A percentile compares a stretch with the other conserved stretches of the same genome.
phyloP scores from a whole-genome alignment of 73 alveolate genomes.

The Breviolum minutum region DNA sequence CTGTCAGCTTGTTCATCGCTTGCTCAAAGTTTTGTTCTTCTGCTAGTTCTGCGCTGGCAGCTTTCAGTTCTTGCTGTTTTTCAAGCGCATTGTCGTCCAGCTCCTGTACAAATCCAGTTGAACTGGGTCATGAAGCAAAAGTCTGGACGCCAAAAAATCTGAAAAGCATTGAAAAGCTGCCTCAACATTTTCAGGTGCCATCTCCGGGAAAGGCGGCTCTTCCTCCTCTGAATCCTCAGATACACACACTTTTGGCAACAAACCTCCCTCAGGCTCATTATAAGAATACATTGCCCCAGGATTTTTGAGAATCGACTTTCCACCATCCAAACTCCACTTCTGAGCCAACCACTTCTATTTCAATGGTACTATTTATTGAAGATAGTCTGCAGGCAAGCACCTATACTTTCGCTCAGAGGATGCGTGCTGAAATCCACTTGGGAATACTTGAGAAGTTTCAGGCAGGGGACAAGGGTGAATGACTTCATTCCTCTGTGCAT shows the following conservation, averaged over 20 bases:
- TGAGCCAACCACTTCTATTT: neutral
- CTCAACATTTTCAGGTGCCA: slow-evolving; percentile 45
- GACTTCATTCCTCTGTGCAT: too few relatives aligned
- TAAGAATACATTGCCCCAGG: too few relatives aligned
- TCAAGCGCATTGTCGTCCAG: slow-evolving; percentile 44
- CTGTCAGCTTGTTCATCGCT: slow-evolving; percentile 47
- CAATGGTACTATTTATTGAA: neutral
- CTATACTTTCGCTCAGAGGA: neutral
- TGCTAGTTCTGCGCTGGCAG: slow-evolving; percentile 32
- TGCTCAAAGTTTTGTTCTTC: slow-evolving; percentile 37
- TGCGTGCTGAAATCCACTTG: too few relatives aligned
- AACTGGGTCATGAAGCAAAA: neutral
- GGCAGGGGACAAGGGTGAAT: too few relatives aligned
- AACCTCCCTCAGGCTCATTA: too few relatives aligned
- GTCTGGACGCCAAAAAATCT: neutral
- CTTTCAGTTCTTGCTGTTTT: slow-evolving; percentile 30
- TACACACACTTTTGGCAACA: neutral
- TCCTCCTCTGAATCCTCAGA: slow-evolving; percentile 8
- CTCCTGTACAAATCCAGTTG: neutral
- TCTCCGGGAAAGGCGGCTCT: slow-evolving; percentile 64
- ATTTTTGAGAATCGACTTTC: too few relatives aligned
- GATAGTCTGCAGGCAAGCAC: slow-evolving; percentile 33
- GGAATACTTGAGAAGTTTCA: too few relatives aligned
- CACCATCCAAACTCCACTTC: too few relatives aligned
- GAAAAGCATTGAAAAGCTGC: neutral